Evolutionary conservation across 768 basidiomycete genomes (phyloP), one percentile per base, ranked within the genome.

Genomic region (Phylloporus rhodoxanthus): DNA sequence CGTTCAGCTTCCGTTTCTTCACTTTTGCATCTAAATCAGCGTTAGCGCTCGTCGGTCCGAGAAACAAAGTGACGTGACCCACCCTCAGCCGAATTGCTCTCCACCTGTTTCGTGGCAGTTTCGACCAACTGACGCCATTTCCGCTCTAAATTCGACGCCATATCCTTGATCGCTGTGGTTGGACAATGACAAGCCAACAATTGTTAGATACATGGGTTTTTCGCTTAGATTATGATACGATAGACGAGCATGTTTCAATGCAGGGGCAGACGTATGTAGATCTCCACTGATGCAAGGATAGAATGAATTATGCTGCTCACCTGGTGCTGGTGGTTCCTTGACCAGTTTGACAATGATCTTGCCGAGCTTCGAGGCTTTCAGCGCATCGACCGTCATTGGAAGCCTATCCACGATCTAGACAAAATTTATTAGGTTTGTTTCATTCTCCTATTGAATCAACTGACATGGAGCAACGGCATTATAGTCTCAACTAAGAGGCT

Each of bases 381-480:
- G 73, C 2, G 78, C 74, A 29, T 85, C 82, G 15, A 90, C 63
- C 8, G 81, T 81, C 63, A 91, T 71, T 5, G 90, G 90, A 47
- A 92, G 70, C 47, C 90, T 84, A 68, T 91, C 90, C 61, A 91
- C 82, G 56, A 92, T 84, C 90, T 70, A 56, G 49, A 50, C 39
- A 42, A 36, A 30, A 13, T 25, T 47, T 51, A 58, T 59, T 51
- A 65, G 57, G 55, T 48, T 40, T 49, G 47, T 56, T 32, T 43
- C 30, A 21, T n/a, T 40, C 33, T 46, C 33, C 39, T 33, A 23
- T 51, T 39, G 45, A 47, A 53, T 57, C 47, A 57, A 80, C 89
- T 74, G 70, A 91, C 90, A 70, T 91, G 87, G 44, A 92, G 72
- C 57, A 91, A 72, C 28, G 89, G 89, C 90, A 91, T 92, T 49